Evolutionary conservation across 495 filamentous ascomycete species (phyloP).

Genomic region (Penicillium flavigenum): DNA sequence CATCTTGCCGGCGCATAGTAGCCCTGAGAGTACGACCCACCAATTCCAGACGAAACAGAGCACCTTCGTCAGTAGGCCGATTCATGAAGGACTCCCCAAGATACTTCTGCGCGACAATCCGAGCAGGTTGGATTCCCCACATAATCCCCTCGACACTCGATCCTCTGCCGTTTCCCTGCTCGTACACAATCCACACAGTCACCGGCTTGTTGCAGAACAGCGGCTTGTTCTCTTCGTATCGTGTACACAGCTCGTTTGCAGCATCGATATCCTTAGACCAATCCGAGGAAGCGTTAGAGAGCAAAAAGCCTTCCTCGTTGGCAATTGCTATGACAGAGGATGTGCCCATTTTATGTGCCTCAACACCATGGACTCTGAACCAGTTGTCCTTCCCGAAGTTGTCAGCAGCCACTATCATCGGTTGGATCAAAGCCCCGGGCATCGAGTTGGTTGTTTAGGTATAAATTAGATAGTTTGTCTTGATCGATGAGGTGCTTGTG

Average conservation of each 20-base stretch:
- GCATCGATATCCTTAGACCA: background rate
- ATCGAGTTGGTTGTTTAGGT: background rate
- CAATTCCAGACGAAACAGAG: background rate
- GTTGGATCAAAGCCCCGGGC: too few relatives aligned
- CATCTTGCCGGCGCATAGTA: background rate
- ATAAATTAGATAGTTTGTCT: background rate
- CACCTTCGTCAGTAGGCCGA: background rate
- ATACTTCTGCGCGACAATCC: background rate
- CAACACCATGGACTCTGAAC: background rate
- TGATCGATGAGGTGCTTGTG: background rate
- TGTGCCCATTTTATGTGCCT: background rate
- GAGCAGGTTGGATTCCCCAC: background rate
- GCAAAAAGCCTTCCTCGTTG: slow-evolving; percentile 6
- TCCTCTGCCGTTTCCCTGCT: background rate
- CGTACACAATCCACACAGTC: slow-evolving; percentile 1
- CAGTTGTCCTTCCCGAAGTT: background rate
- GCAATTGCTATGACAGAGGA: background rate
- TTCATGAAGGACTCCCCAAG: background rate
- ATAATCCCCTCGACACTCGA: background rate
- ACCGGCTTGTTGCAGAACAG: background rate
- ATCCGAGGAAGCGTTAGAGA: background rate
- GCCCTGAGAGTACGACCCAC: background rate
- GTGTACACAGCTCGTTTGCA: background rate
- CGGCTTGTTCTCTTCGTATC: background rate
- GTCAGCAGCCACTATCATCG: background rate